Evolutionary conservation across 768 basidiomycete species (phyloP).

Genomic region (Rhizopogon roseolus): DNA sequence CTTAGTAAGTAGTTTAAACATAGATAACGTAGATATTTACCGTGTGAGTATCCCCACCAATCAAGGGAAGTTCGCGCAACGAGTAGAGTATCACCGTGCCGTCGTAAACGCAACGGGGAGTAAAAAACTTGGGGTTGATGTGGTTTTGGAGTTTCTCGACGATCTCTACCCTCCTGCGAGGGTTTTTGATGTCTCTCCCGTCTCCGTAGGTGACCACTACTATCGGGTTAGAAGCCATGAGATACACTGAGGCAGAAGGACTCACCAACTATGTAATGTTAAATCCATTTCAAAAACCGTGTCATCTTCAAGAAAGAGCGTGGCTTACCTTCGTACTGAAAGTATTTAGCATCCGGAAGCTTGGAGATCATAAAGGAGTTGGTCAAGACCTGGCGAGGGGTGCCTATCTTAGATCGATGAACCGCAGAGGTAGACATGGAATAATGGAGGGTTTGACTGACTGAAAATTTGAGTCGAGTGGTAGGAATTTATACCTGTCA

Average conservation of each 20-base stretch:
- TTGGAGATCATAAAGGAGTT: slow-evolving; percentile 28
- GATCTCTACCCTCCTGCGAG: slow-evolving; percentile 24
- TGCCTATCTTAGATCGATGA: neutral
- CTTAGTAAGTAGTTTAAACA: neutral
- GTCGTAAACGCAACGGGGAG: slow-evolving; percentile 42
- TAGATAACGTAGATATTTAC: slow-evolving; percentile 15
- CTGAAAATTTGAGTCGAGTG: neutral
- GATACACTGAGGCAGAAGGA: neutral
- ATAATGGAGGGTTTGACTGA: neutral
- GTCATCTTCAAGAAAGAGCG: slow-evolving; percentile 2
- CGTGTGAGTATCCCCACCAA: slow-evolving; percentile 22
- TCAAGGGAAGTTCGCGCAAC: slow-evolving; percentile 23
- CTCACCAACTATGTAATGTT: slow-evolving; percentile 22
- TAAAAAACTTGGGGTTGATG: slow-evolving; percentile 30
- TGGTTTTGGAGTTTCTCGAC: slow-evolving; percentile 33
- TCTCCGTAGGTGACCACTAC: slow-evolving; percentile 14
- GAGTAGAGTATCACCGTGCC: slow-evolving; percentile 39
- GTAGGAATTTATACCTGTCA: neutral
- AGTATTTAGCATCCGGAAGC: slow-evolving; percentile 21
- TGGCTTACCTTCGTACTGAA: slow-evolving; percentile 29
- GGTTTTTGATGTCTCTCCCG: neutral
- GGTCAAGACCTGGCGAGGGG: slow-evolving; percentile 20
- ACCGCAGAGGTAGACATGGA: neutral
- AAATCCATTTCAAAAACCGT: slow-evolving; percentile 3
- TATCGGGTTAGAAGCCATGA: neutral